Evolutionary conservation across 106 monocot species (phyloP), one percentile per base, ranked within the genome.

Genomic region (Platanthera zijinensis): DNA sequence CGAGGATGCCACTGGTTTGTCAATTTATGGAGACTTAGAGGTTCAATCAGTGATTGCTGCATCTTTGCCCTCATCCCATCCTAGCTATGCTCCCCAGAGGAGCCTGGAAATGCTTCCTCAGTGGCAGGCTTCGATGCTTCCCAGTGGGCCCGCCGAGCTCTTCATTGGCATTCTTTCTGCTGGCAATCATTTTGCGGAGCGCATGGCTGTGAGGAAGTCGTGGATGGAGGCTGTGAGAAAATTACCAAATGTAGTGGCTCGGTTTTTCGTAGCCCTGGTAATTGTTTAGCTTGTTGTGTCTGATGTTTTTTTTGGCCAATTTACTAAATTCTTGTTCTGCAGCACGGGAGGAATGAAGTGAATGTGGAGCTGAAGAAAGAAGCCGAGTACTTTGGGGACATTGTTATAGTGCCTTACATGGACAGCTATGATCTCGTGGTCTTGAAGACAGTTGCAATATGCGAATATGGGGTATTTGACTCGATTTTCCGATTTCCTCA

Each of bases 401-500:
- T 94, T 85, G 89, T 99, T 73, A 80, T 99, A 25, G 97, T 99
- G 30, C 94, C 97, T 56, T 99, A 85, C 72, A 82, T 99, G 84
- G 97, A 99, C 73, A 99, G 89, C 69, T 99, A 99, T 75, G 97
- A 99, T 77, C 97, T 99, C 78, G 94, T 99, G 75, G 97, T 99
- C 73, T 77, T 99, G 86, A 99, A 99, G 80, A 99, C 97, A 18
- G 62, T 99, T 77, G 94, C 97, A 4, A 99, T 99, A 15, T 91
- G 89, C 61, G 92, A 99, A 80, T 94, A 92, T 72, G 97, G 94
- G 89, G 97, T 99, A 82, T 51, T 8, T 78, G 25, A 8, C 59
- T 50, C 68, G 11, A 47, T 54, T 52, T 49, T 21, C 50, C 51
- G 50, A 8, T 67, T 7, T 50, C 69, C 50, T 48, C 8, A 56